Base-by-base conservation (phyloP, 2,329 filamentous ascomycete species). In the Elsinoe batatas region DNA sequence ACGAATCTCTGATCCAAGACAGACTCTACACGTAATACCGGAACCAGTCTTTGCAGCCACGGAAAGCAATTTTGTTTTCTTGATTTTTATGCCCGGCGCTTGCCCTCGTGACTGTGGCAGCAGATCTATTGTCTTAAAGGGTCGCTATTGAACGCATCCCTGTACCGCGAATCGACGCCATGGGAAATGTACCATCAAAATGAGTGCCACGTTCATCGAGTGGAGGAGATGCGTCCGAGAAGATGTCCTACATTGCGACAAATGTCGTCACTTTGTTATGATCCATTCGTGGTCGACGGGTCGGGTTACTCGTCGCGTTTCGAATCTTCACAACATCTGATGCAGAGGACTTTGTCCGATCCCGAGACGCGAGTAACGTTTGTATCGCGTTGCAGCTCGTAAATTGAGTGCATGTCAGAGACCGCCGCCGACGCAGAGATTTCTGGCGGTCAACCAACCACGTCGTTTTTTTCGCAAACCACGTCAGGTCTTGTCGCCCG, bases 1-100 rank as follows among this genome's bases (percentile, higher is more conserved):
- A 38, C 32, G 47, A 51, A 51, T 51, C 47, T 51, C 32, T 51
- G 47, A 51, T 51, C 47, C 26, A 33, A 8, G 44, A 30, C 26
- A 15, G 7, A 35, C 36, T 30, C 10, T 42, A 15, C 38, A 42
- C n/a, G 38, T 42, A 42, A 42, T 11, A 42, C 15, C n/a, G 18
- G n/a, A 11, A 20, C 38, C 38, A 42, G 10, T 42, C 4, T 42
- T 26, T 17, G 40, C 17, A 4, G n/a, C 10, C 40, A 13, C 20
- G 40, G 12, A 22, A 22, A 8, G 40, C 18, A 26, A 44, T 44
- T 44, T 44, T 44, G 40, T 44, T 44, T 44, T 44, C 40, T 26
- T 44, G 40, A 26, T 44, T 44, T 44, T 44, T 10, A 18, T 26
- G 40, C 5, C 40, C 18, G 40, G 44, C 44, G 32, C 44, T 33